Base-by-base conservation (phyloP, 805 yeast genomes). In the Monosporozyma siamensis region DNA sequence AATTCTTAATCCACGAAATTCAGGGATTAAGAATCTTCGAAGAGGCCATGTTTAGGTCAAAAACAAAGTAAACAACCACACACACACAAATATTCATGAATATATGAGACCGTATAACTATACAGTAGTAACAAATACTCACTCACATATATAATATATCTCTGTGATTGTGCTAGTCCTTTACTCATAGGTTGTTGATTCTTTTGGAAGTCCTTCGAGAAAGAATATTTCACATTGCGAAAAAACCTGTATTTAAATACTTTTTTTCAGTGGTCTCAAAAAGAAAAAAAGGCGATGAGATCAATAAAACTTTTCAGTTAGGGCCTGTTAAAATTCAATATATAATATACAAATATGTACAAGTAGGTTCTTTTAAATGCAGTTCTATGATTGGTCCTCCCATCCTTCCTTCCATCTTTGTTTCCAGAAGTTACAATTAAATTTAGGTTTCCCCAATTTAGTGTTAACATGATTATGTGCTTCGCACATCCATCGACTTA, bases 381-480 rank as follows among this genome's bases (percentile, higher is more conserved):
- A 32, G 12, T 15, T 9, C 5, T 9, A 10, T n/a, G n/a, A n/a
- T n/a, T n/a, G n/a, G n/a, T 48, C 39, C 21, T 82, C 82, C 96
- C 95, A 88, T 1, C 97, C 97, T 53, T 86, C 95, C 51, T 74
- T 78, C 98, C 98, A 90, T 59, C 98, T 78, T 55, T 83, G 78
- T 57, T 80, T 78, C 98, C 98, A 92, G 48, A 85, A 71, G 45
- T 79, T 69, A 56, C 98, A 92, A 59, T 92, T 88, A 56, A 92
- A 92, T 44, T 68, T 69, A 4, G 85, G 85, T 64, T 92, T 92
- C 0, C 95, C 95, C 17, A 90, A 59, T 61, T 90, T 90, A 15
- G 59, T 68, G 61, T 92, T 92, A 11, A 92, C 98, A 26, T 76
- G 85, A 58, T 92, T 92, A 64, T 92, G 98, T 2, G 97, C 97